Evolutionary conservation across 306 rosid species (phyloP).

Genomic region (Dryas alaskensis): DNA sequence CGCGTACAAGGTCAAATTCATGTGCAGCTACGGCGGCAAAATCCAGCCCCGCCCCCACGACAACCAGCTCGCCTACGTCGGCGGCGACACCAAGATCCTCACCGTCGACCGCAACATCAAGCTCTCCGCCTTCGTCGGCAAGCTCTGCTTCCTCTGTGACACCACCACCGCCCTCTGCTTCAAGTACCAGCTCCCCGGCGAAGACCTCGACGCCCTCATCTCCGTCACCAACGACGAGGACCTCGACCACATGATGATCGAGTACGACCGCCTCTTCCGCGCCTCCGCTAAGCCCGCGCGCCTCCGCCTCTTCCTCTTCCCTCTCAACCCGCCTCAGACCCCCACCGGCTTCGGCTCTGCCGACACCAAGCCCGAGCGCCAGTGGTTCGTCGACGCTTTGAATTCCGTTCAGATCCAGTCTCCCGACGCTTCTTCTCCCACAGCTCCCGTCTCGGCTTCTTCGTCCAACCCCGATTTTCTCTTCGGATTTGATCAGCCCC

Average conservation of each 20-base stretch:
- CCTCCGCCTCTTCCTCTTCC: conserved; percentile 65
- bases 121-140: conserved; percentile 44
- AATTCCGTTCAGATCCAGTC: conserved; percentile 65
- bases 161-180: conserved; percentile 34
- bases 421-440: conserved; percentile 42
- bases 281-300: conserved; percentile 69
- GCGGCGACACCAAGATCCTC: conserved; percentile 87
- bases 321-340: conserved; percentile 22
- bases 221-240: conserved; percentile 87
- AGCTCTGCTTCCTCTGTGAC: conserved; percentile 52
- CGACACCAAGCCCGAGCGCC: conserved; percentile 53
- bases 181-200: conserved; percentile 90
- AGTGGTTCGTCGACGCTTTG: conserved; percentile 85
- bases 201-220: conserved; percentile 84
- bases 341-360: conserved; percentile 27
- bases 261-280: conserved; percentile 71
- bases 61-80: conserved; percentile 70
- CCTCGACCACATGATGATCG: conserved; percentile 79
- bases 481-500: conserved; percentile 63
- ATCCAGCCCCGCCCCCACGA: conserved; percentile 73
- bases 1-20: conserved; percentile 56
- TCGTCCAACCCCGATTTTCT: conserved; percentile 61
- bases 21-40: conserved; percentile 86
- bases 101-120: conserved; percentile 63
- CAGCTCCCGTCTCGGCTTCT: conserved; percentile 14